phyloP scores from a whole-genome alignment of 768 basidiomycete species.

The Termitomyces eurrhizus region DNA sequence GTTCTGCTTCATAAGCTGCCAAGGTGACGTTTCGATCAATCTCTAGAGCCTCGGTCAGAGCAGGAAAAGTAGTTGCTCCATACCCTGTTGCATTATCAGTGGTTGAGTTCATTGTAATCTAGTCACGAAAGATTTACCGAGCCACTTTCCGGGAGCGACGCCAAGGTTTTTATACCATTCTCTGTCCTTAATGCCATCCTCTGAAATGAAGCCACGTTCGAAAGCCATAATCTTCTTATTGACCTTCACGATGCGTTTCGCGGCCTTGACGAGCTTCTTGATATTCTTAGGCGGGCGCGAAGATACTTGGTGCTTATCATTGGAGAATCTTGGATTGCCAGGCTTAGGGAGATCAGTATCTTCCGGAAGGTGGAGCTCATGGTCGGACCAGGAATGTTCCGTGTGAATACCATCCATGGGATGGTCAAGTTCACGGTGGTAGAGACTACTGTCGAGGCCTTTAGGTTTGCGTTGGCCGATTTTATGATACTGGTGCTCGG shows the following conservation, averaged over 20 bases:
- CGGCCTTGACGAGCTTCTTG: conserved; percentile 50
- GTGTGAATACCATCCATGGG: background rate
- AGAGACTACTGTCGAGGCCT: background rate
- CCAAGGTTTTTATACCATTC: conserved; percentile 87
- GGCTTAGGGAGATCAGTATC: background rate
- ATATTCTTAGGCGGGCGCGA: conserved; percentile 15
- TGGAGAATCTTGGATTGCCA: background rate
- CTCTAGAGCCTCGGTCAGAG: conserved; percentile 70
- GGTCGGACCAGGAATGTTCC: background rate
- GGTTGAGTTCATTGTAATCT: background rate
- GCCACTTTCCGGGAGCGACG: conserved; percentile 85
- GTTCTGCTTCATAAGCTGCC: conserved; percentile 55
- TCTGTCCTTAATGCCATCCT: conserved; percentile 71
- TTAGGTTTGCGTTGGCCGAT: background rate
- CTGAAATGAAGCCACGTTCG: conserved; percentile 77
- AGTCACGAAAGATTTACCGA: conserved; percentile 41
- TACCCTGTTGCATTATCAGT: conserved; percentile 45
- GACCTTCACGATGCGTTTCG: conserved; percentile 49
- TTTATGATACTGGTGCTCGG: background rate
- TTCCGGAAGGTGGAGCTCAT: background rate
- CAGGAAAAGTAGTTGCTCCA: conserved; percentile 83
- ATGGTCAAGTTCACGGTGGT: background rate
- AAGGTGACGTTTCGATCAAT: conserved; percentile 61
- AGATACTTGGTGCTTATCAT: background rate
- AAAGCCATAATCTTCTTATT: conserved; percentile 70